phyloP scores from a whole-genome alignment of 257 asterid species.

The Solanum corneliomulleri region DNA sequence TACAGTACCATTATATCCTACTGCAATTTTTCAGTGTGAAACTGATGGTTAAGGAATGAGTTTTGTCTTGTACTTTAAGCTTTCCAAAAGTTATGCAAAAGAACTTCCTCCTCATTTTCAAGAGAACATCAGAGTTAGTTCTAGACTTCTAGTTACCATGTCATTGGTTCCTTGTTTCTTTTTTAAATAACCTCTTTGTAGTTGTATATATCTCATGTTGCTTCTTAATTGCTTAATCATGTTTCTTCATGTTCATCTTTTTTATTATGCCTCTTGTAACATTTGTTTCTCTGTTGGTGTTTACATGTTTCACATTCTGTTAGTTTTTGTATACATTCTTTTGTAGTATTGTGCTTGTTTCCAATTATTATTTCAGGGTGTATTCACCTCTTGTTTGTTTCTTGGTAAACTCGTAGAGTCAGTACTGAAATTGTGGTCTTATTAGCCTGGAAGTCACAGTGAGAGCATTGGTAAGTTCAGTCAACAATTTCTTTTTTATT shows the following conservation, averaged over 20 bases:
- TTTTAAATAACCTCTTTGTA: neutral
- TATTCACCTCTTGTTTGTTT: neutral
- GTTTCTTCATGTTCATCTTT: neutral
- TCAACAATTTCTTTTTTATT: neutral
- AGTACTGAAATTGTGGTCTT: neutral
- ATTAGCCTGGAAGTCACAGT: neutral
- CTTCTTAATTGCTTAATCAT: neutral
- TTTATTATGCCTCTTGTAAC: neutral
- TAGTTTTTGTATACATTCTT: neutral
- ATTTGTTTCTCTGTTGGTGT: neutral
- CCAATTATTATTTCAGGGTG: neutral
- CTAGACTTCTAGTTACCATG: neutral
- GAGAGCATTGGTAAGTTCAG: no score
- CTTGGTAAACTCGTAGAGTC: neutral
- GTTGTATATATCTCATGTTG: neutral
- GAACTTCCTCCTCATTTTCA: conserved; percentile 35
- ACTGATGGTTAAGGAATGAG: conserved; percentile 43
- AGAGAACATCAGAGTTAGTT: conserved; percentile 33
- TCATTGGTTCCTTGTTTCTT: neutral
- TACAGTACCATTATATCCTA: conserved; percentile 32
- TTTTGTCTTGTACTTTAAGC: conserved; percentile 35
- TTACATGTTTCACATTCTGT: neutral
- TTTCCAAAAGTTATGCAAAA: conserved; percentile 28
- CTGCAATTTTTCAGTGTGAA: conserved; percentile 33
- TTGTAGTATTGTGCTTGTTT: neutral